A percentile compares a stretch with the other conserved stretches of the same genome.
These are phyloP conservation scores for Curvularia verruculosa DNA, from an alignment of 2,329 filamentous ascomycete genomes.

Conservation along the genomic window DNA sequence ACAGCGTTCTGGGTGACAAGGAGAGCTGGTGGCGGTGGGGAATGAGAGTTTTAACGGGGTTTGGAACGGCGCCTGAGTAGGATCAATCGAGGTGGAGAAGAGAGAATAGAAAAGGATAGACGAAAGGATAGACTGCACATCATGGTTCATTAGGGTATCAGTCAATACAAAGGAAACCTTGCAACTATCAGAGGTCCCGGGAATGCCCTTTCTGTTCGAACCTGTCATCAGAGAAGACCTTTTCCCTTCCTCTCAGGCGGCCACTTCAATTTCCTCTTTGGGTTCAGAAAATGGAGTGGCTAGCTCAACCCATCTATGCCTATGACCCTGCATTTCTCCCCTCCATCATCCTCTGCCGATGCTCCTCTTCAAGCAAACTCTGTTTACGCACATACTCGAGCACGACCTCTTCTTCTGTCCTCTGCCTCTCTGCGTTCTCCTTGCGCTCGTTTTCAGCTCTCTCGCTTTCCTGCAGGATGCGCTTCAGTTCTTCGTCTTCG, in stretches of 20 bases:
- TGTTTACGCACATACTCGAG: constrained; percentile 80
- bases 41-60: constrained; percentile 10
- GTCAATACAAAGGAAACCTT: neutral
- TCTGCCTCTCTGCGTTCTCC: constrained; percentile 51
- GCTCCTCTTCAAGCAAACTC: constrained; percentile 67
- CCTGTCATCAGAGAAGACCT: neutral
- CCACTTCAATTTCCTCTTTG: neutral
- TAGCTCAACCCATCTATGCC: neutral
- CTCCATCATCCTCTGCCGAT: constrained; percentile 21
- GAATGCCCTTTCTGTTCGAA: neutral
- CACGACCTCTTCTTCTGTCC: constrained; percentile 72
- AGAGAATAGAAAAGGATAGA: neutral
- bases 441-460: constrained; percentile 47
- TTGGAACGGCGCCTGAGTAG: constrained; percentile 1
- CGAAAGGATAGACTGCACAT: neutral
- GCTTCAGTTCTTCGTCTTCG: constrained; percentile 35
- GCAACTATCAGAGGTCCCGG: neutral
- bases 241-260: neutral
- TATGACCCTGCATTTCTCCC: constrained; percentile 18
- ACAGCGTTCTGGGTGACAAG: constrained; percentile 60
- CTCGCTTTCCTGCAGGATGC: constrained; percentile 38
- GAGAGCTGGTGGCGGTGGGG: constrained; percentile 48
- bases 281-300: no score
- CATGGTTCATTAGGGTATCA: constrained; percentile 10
- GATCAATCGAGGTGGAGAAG: neutral